phyloP scores from a whole-genome alignment of 352 stramenopile genomes.

The Pythium aristosporum region DNA sequence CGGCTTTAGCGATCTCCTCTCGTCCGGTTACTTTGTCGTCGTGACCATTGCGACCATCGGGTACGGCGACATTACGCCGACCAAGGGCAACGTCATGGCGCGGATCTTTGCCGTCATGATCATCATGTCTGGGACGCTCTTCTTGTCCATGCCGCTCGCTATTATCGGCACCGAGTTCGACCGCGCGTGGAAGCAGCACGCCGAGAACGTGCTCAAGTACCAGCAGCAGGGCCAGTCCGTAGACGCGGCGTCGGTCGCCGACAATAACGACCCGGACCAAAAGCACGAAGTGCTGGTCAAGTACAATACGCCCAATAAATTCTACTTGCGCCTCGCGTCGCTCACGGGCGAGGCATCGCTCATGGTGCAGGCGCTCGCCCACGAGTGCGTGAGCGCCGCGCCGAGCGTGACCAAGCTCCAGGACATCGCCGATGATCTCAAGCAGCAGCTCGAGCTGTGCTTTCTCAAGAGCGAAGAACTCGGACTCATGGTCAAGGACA shows the following conservation, averaged over 20 bases:
- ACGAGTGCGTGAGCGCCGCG: slow-evolving; percentile 38
- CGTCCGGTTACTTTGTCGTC: slow-evolving; percentile 72
- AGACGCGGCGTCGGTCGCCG: slow-evolving; percentile 21
- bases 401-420: slow-evolving; percentile 43
- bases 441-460: slow-evolving; percentile 46
- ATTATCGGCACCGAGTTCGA: slow-evolving; percentile 88
- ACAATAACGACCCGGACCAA: slow-evolving; percentile 39
- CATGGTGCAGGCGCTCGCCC: slow-evolving; percentile 56
- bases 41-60: slow-evolving; percentile 75
- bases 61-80: slow-evolving; percentile 77
- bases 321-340: slow-evolving; percentile 59
- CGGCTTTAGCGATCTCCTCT: slow-evolving; percentile 75
- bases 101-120: slow-evolving; percentile 73
- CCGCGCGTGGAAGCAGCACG: slow-evolving; percentile 73
- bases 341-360: slow-evolving; percentile 66
- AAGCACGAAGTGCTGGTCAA: slow-evolving; percentile 81
- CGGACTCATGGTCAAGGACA: slow-evolving; percentile 56
- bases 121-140: slow-evolving; percentile 83
- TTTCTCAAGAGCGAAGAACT: slow-evolving; percentile 57
- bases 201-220: slow-evolving; percentile 63
- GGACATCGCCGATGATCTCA: slow-evolving; percentile 56
- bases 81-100: slow-evolving; percentile 66
- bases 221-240: slow-evolving; percentile 36
- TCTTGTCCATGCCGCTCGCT: slow-evolving; percentile 82
- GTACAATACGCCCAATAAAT: slow-evolving; percentile 69